phyloP scores from a whole-genome alignment of 2,329 filamentous ascomycete genomes.

The Xylaria hypoxylon region DNA sequence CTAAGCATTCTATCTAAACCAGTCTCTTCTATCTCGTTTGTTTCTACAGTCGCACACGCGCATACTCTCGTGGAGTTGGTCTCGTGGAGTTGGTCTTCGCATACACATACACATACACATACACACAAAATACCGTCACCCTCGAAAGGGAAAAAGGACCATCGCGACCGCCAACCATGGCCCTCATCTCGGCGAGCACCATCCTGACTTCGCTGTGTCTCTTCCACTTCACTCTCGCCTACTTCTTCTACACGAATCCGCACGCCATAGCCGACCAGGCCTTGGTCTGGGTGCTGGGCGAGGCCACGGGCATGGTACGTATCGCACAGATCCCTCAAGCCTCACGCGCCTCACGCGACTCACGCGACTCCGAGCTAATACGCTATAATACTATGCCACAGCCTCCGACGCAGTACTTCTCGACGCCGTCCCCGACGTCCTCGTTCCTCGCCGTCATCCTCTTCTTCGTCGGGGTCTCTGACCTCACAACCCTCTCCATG shows the following conservation, averaged over 20 bases:
- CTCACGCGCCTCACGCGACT: too few relatives aligned
- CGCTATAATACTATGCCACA: slow-evolving; percentile 48
- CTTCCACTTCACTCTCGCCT: slow-evolving; percentile 85
- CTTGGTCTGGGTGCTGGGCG: slow-evolving; percentile 82
- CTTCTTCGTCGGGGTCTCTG: slow-evolving; percentile 68
- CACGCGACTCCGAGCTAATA: slow-evolving; percentile 14
- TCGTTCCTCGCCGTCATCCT: slow-evolving; percentile 79
- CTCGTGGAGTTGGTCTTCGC: too few relatives aligned
- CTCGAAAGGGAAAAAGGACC: not conserved
- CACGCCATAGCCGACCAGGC: slow-evolving; percentile 79
- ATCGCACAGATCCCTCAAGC: too few relatives aligned
- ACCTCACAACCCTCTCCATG: slow-evolving; percentile 74
- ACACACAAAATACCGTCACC: not conserved
- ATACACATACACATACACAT: too few relatives aligned
- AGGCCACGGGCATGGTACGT: slow-evolving; percentile 83
- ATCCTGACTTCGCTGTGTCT: slow-evolving; percentile 85
- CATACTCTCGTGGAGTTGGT: too few relatives aligned
- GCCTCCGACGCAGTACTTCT: slow-evolving; percentile 76
- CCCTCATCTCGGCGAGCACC: slow-evolving; percentile 80
- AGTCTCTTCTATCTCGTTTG: too few relatives aligned
- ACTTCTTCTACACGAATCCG: slow-evolving; percentile 83
- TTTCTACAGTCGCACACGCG: too few relatives aligned
- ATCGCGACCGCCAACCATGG: slow-evolving; percentile 67
- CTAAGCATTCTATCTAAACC: not conserved
- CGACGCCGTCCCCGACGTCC: slow-evolving; percentile 74